A percentile compares a stretch with the other conserved stretches of the same genome.
phyloP scores from a whole-genome alignment of 106 monocot genomes.

The Alisma plantagoaquatica region DNA sequence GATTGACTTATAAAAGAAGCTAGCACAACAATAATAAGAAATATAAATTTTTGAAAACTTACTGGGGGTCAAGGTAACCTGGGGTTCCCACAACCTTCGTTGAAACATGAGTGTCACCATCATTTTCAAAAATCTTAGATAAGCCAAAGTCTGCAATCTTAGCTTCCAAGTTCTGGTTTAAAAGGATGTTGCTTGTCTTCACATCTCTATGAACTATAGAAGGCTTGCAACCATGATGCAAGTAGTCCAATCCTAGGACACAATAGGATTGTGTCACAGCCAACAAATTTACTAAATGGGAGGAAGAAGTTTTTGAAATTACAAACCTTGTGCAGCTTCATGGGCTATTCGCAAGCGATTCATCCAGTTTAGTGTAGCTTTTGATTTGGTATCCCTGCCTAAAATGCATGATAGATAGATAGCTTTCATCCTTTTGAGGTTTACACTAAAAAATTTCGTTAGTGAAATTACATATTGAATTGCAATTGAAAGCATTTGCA shows the following conservation, averaged over 20 bases:
- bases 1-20: too few relatives aligned
- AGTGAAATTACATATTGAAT: too few relatives aligned
- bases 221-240: conserved; percentile 14
- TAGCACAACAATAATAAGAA: too few relatives aligned
- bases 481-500: background rate
- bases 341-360: conserved; percentile 7
- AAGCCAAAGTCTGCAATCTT: conserved; percentile 16
- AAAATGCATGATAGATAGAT: background rate
- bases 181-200: conserved; percentile 13
- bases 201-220: conserved; percentile 19
- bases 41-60: too few relatives aligned
- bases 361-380: background rate
- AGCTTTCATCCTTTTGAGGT: background rate
- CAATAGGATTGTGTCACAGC: too few relatives aligned
- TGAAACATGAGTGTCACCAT: background rate
- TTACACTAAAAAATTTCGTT: too few relatives aligned
- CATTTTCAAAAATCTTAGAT: conserved; percentile 1
- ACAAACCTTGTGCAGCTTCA: conserved; percentile 17
- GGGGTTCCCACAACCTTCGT: conserved; percentile 12
- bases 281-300: background rate
- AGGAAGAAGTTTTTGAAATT: background rate
- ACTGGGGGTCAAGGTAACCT: conserved; percentile 21
- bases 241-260: conserved; percentile 10
- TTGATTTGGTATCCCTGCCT: background rate
- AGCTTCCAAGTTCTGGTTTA: conserved; percentile 14